Evolutionary conservation across 164 flowering plant species (phyloP).

Genomic region (Macadamia tetraphylla): DNA sequence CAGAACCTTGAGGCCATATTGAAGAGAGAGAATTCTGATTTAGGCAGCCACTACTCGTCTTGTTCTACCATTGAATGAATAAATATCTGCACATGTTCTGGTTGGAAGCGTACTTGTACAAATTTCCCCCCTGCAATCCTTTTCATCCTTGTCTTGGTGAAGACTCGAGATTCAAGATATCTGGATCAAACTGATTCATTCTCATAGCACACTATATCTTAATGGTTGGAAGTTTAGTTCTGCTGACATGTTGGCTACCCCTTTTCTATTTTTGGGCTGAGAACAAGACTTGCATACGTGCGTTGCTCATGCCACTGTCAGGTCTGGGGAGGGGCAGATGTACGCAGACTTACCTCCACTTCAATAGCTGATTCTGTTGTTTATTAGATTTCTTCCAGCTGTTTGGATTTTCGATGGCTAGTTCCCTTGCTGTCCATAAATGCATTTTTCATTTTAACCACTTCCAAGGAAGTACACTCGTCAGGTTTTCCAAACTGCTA

Average conservation of each 20-base stretch:
- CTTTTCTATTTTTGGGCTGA: not conserved
- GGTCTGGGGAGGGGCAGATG: too few relatives aligned
- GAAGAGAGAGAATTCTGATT: constrained; percentile 47
- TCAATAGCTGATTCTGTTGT: too few relatives aligned
- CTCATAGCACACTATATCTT: not conserved
- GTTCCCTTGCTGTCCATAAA: too few relatives aligned
- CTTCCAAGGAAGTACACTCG: too few relatives aligned
- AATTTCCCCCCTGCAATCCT: not conserved
- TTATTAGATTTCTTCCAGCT: too few relatives aligned
- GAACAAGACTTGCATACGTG: not conserved
- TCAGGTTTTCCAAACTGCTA: too few relatives aligned
- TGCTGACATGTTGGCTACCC: not conserved
- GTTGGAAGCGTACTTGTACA: not conserved
- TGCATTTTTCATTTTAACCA: too few relatives aligned
- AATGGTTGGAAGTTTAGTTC: not conserved
- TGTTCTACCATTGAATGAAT: not conserved
- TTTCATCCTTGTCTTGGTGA: not conserved
- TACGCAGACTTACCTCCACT: too few relatives aligned
- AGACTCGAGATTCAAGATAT: too few relatives aligned
- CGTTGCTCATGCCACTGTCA: too few relatives aligned
- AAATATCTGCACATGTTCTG: too few relatives aligned
- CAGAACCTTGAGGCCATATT: constrained; percentile 50
- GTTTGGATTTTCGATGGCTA: too few relatives aligned
- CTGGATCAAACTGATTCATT: not conserved
- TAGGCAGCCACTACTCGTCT: constrained; percentile 41